Evolutionary conservation across 805 yeast genomes (phyloP).

Genomic region (Wickerhamiella allomyrinae): DNA sequence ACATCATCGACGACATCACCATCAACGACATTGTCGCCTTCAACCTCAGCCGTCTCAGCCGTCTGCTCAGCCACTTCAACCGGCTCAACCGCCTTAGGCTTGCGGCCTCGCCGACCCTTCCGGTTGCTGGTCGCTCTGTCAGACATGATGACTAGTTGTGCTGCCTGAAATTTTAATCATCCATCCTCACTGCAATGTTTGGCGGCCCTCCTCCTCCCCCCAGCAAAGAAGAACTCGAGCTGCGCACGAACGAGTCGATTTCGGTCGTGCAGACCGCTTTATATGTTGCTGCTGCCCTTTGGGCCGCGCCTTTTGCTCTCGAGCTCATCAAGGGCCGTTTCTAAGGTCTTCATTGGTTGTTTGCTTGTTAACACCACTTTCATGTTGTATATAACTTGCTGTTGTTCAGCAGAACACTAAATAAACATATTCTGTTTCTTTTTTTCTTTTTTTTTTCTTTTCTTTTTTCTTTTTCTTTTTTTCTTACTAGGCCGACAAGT

Average conservation of each 20-base stretch:
- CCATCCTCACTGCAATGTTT: constrained; percentile 19
- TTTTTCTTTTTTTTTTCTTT: background rate
- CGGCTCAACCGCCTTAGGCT: background rate
- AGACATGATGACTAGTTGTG: background rate
- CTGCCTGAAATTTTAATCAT: background rate
- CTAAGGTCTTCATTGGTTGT: no score
- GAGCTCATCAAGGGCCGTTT: constrained; percentile 27
- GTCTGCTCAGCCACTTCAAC: background rate
- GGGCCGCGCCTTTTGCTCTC: constrained; percentile 29
- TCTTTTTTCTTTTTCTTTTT: background rate
- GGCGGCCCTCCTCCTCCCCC: constrained; percentile 28
- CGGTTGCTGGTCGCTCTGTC: no score
- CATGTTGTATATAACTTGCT: no score
- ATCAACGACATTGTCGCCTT: background rate
- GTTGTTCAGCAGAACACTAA: no score
- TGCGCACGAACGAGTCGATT: constrained; percentile 21
- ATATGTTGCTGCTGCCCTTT: constrained; percentile 26
- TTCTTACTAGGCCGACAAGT: no score
- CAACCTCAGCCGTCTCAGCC: background rate
- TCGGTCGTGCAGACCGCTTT: constrained; percentile 22
- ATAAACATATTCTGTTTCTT: no score
- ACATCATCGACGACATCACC: no score
- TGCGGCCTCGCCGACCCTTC: no score
- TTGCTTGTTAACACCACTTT: background rate
- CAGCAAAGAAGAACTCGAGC: constrained; percentile 25